These are phyloP conservation scores for Euryodendron excelsum DNA, from an alignment of 148 eudicot genomes.

Conservation along the genomic window DNA sequence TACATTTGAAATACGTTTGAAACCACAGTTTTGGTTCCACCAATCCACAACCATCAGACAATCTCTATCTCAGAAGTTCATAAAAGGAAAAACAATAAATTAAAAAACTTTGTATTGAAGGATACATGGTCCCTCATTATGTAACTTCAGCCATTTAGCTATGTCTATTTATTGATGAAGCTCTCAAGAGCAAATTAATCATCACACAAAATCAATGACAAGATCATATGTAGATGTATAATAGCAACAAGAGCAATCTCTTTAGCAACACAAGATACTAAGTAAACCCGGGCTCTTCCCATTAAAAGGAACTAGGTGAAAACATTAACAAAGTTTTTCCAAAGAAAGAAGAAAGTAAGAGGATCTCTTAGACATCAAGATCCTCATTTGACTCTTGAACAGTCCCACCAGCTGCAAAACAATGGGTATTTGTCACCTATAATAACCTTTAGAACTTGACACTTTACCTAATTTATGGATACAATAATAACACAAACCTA, in stretches of 20 bases:
- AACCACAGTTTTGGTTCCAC: not conserved
- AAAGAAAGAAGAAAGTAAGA: not conserved
- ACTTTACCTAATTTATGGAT: constrained; percentile 11
- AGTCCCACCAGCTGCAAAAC: constrained; percentile 16
- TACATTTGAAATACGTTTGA: not conserved
- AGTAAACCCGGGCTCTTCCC: constrained; percentile 3
- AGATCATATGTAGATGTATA: not conserved
- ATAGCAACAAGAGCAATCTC: not conserved
- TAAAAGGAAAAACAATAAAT: not conserved
- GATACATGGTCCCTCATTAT: not conserved
- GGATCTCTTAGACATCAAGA: constrained; percentile 3
- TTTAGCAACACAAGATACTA: not conserved
- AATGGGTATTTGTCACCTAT: constrained; percentile 3
- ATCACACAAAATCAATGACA: not conserved
- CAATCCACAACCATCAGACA: not conserved
- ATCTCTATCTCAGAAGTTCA: not conserved
- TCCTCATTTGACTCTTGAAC: not conserved
- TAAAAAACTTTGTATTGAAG: no score
- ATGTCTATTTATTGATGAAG: not conserved
- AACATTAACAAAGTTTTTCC: not conserved
- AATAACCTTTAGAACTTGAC: constrained; percentile 1
- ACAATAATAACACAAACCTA: constrained; percentile 15
- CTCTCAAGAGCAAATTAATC: not conserved
- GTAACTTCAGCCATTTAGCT: no score
- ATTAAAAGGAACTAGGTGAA: not conserved